Conservation (phyloP, 2,329 filamentous ascomycete genomes). For the Fusarium sp. region DNA sequence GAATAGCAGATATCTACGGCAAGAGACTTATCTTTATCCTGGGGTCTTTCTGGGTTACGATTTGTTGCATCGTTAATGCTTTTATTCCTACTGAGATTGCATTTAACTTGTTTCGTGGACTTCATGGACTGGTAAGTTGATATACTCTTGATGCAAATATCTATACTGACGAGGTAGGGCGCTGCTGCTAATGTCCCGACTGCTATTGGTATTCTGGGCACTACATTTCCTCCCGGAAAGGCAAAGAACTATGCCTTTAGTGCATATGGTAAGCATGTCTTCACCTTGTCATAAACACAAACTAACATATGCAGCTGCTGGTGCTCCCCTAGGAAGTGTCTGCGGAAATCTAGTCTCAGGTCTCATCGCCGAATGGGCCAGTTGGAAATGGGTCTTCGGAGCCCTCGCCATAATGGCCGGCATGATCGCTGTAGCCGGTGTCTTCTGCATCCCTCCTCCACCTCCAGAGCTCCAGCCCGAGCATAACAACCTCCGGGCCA, state of each 20-base stretch:
- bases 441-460: constrained; percentile 69
- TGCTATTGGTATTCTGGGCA: constrained; percentile 76
- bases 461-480: constrained; percentile 47
- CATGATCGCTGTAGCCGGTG: constrained; percentile 65
- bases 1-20: constrained; percentile 74
- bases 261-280: constrained; percentile 61
- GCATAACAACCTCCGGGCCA: constrained; percentile 48
- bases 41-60: constrained; percentile 72
- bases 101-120: constrained; percentile 73
- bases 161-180: constrained; percentile 54
- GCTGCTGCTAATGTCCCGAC: constrained; percentile 77
- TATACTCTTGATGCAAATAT: no score
- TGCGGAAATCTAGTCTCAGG: constrained; percentile 74
- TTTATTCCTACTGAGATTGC: constrained; percentile 75
- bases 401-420: constrained; percentile 70
- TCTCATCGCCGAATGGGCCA: constrained; percentile 70
- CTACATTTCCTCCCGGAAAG: constrained; percentile 74
- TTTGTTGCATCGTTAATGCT: constrained; percentile 68
- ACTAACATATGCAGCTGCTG: constrained; percentile 59
- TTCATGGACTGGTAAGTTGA: constrained; percentile 68
- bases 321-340: constrained; percentile 72
- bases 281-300: neutral
- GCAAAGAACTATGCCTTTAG: constrained; percentile 79
- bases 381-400: constrained; percentile 77
- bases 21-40: constrained; percentile 73